A percentile compares a stretch with the other conserved stretches of the same genome.
phyloP scores from a whole-genome alignment of 169 alveolate species.

The Eimeria acervulina region DNA sequence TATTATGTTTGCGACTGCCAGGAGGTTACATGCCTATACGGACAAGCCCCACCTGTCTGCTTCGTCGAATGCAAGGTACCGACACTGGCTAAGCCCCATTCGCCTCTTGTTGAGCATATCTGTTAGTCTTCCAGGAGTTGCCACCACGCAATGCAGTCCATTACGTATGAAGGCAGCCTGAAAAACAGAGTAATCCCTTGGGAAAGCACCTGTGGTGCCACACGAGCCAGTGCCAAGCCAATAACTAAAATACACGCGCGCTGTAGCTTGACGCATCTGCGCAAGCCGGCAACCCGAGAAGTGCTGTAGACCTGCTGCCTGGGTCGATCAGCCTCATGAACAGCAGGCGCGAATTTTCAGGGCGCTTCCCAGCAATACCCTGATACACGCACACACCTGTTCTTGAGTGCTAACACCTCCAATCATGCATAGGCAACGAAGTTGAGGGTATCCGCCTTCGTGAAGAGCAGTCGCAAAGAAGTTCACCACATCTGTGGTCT shows the following conservation, averaged over 20 bases:
- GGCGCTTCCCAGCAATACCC: neutral
- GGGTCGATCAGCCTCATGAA: neutral
- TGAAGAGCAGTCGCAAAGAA: conserved; percentile 88
- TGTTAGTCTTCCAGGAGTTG: conserved; percentile 98
- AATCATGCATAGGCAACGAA: conserved; percentile 89
- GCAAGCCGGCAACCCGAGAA: neutral
- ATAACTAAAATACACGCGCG: neutral
- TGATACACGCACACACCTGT: conserved; percentile 84
- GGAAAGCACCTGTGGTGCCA: neutral
- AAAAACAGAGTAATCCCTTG: neutral
- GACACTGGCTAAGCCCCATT: conserved; percentile 94
- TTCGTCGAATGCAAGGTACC: conserved; percentile 97
- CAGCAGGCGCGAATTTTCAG: neutral
- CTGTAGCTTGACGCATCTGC: neutral
- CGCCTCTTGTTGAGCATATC: conserved; percentile 95
- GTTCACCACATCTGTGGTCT: conserved; percentile 93
- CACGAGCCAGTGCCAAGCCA: neutral
- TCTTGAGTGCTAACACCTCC: conserved; percentile 91
- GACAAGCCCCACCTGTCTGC: conserved; percentile 94
- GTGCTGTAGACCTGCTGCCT: neutral
- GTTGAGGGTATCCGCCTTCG: conserved; percentile 88
- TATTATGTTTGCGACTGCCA: neutral
- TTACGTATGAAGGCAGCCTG: conserved; percentile 85
- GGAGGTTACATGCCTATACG: neutral
- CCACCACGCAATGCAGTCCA: conserved; percentile 97